Evolutionary conservation across 352 stramenopile genomes (phyloP).

Genomic region (Aphanomyces stellatus): DNA sequence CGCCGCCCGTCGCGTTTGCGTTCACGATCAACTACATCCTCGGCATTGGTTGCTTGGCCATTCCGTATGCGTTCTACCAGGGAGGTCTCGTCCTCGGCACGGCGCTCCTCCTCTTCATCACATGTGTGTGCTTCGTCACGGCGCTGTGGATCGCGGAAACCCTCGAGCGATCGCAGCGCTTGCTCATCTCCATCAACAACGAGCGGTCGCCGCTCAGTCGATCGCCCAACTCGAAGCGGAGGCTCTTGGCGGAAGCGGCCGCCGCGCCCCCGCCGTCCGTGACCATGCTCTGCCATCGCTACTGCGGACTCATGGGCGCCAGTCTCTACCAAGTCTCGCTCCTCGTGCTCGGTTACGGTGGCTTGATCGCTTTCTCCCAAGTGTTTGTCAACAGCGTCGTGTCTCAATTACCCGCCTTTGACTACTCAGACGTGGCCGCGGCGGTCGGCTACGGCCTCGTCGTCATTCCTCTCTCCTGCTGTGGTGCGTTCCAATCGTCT

Average conservation of each 20-base stretch:
- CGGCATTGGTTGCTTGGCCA: conserved; percentile 79
- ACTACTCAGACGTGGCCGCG: conserved; percentile 45
- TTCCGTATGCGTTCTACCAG: conserved; percentile 81
- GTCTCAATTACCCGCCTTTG: conserved; percentile 50
- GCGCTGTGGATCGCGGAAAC: conserved; percentile 84
- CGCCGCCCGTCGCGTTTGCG: conserved; percentile 65
- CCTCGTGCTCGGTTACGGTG: conserved; percentile 83
- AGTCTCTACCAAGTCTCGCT: conserved; percentile 78
- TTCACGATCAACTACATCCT: conserved; percentile 92
- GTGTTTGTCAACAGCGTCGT: conserved; percentile 86
- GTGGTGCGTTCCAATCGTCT: no score
- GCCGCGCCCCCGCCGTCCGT: no score
- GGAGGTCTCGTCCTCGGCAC: conserved; percentile 66
- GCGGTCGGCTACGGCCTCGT: conserved; percentile 71
- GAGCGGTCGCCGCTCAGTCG: background rate
- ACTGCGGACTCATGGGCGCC: conserved; percentile 47
- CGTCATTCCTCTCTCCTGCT: conserved; percentile 78
- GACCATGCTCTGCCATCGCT: conserved; percentile 65
- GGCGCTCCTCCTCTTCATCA: conserved; percentile 63
- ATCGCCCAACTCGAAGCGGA: conserved; percentile 52
- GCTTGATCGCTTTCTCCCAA: conserved; percentile 82
- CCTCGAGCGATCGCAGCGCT: conserved; percentile 41
- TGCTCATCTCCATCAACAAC: conserved; percentile 7
- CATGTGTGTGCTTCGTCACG: conserved; percentile 73
- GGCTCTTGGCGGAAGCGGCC: no score